These are phyloP conservation scores for Chimonanthus salicifolius DNA, from an alignment of 164 flowering plant species.

Conservation along the genomic window DNA sequence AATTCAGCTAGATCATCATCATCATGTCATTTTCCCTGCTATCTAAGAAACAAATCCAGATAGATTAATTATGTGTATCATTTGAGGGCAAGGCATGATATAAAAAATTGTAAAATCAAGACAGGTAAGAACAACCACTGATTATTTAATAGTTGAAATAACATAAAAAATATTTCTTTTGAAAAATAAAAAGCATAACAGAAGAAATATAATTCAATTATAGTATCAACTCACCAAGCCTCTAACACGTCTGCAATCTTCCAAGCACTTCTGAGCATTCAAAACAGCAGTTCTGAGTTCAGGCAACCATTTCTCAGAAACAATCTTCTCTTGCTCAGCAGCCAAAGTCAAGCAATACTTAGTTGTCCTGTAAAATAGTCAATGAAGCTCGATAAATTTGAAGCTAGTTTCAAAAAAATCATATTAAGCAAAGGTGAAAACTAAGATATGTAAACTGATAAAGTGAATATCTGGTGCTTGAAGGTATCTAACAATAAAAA, in stretches of 20 bases:
- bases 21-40: too few species aligned
- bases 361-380: slow-evolving; percentile 62
- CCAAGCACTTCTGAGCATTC: slow-evolving; percentile 73
- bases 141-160: too few species aligned
- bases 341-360: slow-evolving; percentile 75
- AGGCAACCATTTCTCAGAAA: slow-evolving; percentile 79
- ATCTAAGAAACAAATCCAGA: too few species aligned
- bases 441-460: not conserved
- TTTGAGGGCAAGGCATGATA: too few species aligned
- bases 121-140: too few species aligned
- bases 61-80: too few species aligned
- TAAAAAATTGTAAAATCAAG: too few species aligned
- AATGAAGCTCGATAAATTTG: slow-evolving; percentile 1
- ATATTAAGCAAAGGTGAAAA: not conserved
- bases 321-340: slow-evolving; percentile 74
- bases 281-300: slow-evolving; percentile 60
- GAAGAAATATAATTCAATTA: not conserved
- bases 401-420: too few species aligned
- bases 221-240: slow-evolving; percentile 69
- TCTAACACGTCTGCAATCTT: slow-evolving; percentile 77
- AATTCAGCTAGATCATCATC: too few species aligned
- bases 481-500: not conserved
- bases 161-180: too few species aligned
- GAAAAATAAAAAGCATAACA: not conserved
- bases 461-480: not conserved